Percentiles rank a stretch among this genome's conserved stretches.
Conservation (phyloP, 495 filamentous ascomycete genomes). For the Sabuloglossum arenarium region DNA sequence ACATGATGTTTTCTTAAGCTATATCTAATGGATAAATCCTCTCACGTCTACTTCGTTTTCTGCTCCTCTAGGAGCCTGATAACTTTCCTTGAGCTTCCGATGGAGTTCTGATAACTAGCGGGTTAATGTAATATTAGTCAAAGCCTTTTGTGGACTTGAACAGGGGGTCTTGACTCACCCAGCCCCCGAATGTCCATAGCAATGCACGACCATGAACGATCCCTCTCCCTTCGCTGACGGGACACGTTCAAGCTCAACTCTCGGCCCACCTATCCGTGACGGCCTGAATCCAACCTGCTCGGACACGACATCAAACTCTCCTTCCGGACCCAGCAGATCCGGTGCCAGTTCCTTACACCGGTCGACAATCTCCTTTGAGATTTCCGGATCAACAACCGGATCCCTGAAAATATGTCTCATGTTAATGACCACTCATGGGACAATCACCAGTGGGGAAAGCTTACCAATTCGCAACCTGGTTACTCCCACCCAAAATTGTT, state of each 20-base stretch:
- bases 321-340: slow-evolving; percentile 16
- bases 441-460: neutral
- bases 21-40: too few species aligned
- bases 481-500: slow-evolving; percentile 20
- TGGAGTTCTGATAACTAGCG: slow-evolving; percentile 13
- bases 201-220: slow-evolving; percentile 9
- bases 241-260: slow-evolving; percentile 13
- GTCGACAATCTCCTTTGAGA: slow-evolving; percentile 14
- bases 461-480: slow-evolving; percentile 16
- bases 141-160: neutral
- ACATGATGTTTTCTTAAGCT: neutral
- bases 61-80: neutral
- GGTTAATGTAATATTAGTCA: neutral
- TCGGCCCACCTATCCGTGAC: slow-evolving; percentile 17
- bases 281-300: slow-evolving; percentile 21
- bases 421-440: neutral
- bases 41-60: too few species aligned
- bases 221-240: neutral
- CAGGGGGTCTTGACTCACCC: slow-evolving; percentile 7
- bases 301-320: slow-evolving; percentile 19
- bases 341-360: slow-evolving; percentile 15
- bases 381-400: neutral
- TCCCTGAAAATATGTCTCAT: neutral
- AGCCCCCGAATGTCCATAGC: slow-evolving; percentile 17
- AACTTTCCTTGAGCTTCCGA: slow-evolving; percentile 14